Base-by-base conservation (phyloP, 768 basidiomycete species). In the Xerocomus spinulosus region DNA sequence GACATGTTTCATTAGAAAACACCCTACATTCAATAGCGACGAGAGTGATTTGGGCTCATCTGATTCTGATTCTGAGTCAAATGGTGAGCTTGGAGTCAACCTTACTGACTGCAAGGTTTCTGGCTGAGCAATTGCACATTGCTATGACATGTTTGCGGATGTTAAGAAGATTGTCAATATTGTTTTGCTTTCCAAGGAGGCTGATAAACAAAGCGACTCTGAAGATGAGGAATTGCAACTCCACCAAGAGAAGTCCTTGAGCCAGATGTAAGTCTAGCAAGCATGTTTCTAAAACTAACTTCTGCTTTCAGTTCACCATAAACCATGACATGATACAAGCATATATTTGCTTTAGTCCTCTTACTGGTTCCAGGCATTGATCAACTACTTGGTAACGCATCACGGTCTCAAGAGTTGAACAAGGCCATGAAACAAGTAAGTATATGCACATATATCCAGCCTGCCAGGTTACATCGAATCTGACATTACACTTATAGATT, bases 381-480 rank as follows among this genome's bases (percentile, higher is more conserved):
- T n/a, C n/a, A n/a, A n/a, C n/a, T n/a, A n/a, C n/a, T n/a, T n/a
- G n/a, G n/a, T n/a, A n/a, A n/a, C n/a, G n/a, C n/a, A n/a, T n/a
- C n/a, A n/a, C n/a, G n/a, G n/a, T n/a, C n/a, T n/a, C n/a, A n/a
- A n/a, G n/a, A 37, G 9, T 21, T 23, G 5, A 37, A 23, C 5
- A 37, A 23, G 20, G 21, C 23, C 3, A 9, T 7, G 6, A 37
- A 37, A 21, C 12, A 21, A 9, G 50, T 51, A 32, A 5, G 28
- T 51, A 49, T 35, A 50, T 44, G 37, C 36, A 9, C 12, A 32
- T 23, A n/a, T 29, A 36, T 49, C 15, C 17, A 37, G n/a, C n/a
- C n/a, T n/a, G n/a, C n/a, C 13, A 9, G 17, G 17, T 9, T 4
- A 2, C 18, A 34, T 18, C 17, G n/a, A n/a, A n/a, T n/a, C 17